These are phyloP conservation scores for Vachellia pachyceras DNA, from an alignment of 306 rosid genomes.

Conservation along the genomic window DNA sequence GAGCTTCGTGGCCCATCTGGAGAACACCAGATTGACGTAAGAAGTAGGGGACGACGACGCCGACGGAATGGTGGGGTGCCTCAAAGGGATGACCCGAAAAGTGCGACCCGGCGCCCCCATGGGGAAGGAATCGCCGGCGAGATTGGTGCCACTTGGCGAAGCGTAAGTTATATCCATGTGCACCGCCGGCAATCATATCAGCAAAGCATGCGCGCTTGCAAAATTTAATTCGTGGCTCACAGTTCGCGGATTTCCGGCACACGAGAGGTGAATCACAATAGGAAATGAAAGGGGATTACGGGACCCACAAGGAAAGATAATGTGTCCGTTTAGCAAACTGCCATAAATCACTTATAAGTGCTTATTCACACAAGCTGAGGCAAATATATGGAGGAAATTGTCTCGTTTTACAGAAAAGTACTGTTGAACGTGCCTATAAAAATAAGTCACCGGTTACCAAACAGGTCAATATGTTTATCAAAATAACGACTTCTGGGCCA, in stretches of 20 bases:
- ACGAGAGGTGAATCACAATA: neutral
- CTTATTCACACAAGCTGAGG: no score
- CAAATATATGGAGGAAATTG: no score
- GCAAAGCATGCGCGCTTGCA: neutral
- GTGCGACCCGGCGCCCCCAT: constrained; percentile 47
- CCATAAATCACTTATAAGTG: no score
- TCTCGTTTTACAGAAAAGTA: no score
- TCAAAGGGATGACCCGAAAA: constrained; percentile 71
- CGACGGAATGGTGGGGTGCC: constrained; percentile 58
- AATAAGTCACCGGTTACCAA: no score
- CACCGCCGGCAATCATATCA: constrained; percentile 48
- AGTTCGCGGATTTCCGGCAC: neutral
- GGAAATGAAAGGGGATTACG: neutral
- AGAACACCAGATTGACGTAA: constrained; percentile 27
- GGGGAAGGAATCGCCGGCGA: constrained; percentile 44
- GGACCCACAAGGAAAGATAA: no score
- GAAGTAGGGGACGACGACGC: constrained; percentile 35
- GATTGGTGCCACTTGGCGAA: constrained; percentile 66
- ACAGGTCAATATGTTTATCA: no score
- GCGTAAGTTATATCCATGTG: constrained; percentile 90
- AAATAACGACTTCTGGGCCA: no score
- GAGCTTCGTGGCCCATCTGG: constrained; percentile 58
- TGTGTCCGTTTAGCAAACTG: no score
- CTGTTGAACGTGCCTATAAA: no score
- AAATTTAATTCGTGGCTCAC: neutral